Evolutionary conservation across 2,329 filamentous ascomycete genomes (phyloP), one percentile per base, ranked within the genome.

Genomic region (Nakataea oryzae): DNA sequence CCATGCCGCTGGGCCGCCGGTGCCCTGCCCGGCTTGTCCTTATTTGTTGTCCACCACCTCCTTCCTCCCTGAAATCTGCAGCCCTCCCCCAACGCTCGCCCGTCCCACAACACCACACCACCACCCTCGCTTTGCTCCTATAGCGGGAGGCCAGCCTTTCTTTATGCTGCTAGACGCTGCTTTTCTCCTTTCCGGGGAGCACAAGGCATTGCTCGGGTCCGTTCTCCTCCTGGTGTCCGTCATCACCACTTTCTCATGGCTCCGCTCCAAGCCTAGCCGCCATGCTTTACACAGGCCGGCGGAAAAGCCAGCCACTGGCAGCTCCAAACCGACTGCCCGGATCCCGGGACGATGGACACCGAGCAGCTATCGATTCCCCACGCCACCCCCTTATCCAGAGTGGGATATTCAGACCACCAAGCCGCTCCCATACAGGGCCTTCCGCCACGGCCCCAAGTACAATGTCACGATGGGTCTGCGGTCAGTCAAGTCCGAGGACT

Each of bases 401-500:
- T 93, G 89, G 88, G 85, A 86, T 56, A 71, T 92, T 47, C 77
- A 82, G 28, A 74, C 76, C n/a, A 90, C 87, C 1, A 87, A 88
- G 64, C 89, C 90, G 0, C 81, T 91, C 0, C 88, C 88, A 0
- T 93, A 93, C 74, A 83, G 90, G 7, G 88, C 90, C 0, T 93
- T 93, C 72, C 84, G 87, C 67, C 84, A 91, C 71, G 89, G 90
- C 0, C 89, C 89, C 9, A 88, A 86, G 64, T 91, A 92, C 72
- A 82, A 89, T 69, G 81, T 90, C 63, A 92, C 86, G 1, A 89
- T 93, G 86, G 89, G 90, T 0, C 78, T 93, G 2, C 82, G 89
- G n/a, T 82, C 79, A 11, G 81, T 90, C 75, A 78, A 84, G 34
- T 86, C 84, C 74, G 82, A 88, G 61, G 86, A 91, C 62, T 93